These are phyloP conservation scores for Petunia hybrid DNA, from an alignment of 305 asterid genomes.

Conservation along the genomic window DNA sequence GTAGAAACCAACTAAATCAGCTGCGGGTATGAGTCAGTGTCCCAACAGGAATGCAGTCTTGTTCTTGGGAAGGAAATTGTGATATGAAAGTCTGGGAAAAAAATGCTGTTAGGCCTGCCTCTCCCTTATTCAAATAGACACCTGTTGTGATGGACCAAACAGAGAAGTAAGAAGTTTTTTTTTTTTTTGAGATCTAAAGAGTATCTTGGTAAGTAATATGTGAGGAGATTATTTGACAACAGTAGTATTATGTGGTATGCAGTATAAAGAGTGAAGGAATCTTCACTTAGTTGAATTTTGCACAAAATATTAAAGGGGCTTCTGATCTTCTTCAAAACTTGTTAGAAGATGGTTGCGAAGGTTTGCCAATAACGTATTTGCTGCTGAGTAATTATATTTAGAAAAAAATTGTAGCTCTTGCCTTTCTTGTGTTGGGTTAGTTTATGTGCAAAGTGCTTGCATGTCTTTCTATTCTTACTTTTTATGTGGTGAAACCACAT, in stretches of 20 bases:
- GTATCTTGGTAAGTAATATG: neutral
- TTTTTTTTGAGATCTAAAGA: neutral
- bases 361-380: conserved; percentile 7
- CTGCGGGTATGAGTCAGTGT: neutral
- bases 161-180: neutral
- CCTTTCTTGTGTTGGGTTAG: conserved; percentile 14
- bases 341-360: neutral
- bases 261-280: neutral
- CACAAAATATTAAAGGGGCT: neutral
- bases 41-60: conserved; percentile 4
- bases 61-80: neutral
- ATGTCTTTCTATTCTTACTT: conserved; percentile 2
- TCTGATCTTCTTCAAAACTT: neutral
- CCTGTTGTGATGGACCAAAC: neutral
- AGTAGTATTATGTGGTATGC: neutral
- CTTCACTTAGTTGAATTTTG: neutral
- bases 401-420: neutral
- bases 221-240: neutral
- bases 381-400: conserved; percentile 8
- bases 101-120: neutral
- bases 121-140: too few relatives aligned
- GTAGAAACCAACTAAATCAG: neutral
- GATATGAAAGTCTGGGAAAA: neutral
- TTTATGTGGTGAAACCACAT: conserved; percentile 5
- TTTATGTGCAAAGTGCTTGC: conserved; percentile 6